Evolutionary conservation across 2,329 filamentous ascomycete genomes (phyloP).

Genomic region (Aspergillus arachidicola): DNA sequence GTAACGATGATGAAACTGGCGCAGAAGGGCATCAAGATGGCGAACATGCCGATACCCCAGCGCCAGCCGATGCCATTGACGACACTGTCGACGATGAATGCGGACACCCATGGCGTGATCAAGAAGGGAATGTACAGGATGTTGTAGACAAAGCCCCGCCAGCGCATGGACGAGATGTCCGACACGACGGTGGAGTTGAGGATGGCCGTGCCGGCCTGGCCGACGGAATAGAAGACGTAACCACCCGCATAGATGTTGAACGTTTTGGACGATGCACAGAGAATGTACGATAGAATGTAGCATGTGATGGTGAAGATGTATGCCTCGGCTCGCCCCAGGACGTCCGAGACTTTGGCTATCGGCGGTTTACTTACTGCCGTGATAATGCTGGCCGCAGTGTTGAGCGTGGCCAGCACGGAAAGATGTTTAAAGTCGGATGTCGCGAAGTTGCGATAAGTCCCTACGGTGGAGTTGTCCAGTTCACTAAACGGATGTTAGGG

Average conservation of each 20-base stretch:
- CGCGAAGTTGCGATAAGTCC: slow-evolving; percentile 46
- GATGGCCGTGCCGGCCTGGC: slow-evolving; percentile 43
- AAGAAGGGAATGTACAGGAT: slow-evolving; percentile 45
- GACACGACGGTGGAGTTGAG: slow-evolving; percentile 47
- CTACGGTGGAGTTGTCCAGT: slow-evolving; percentile 41
- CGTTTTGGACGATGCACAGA: slow-evolving; percentile 38
- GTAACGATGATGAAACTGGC: slow-evolving; percentile 41
- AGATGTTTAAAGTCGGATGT: slow-evolving; percentile 43
- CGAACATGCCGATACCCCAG: slow-evolving; percentile 50
- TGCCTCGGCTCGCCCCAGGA: slow-evolving; percentile 44
- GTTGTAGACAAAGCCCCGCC: slow-evolving; percentile 43
- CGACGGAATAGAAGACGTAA: slow-evolving; percentile 40
- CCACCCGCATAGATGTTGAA: slow-evolving; percentile 43
- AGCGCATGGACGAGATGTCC: slow-evolving; percentile 45
- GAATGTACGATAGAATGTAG: slow-evolving; percentile 43
- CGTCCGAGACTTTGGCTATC: slow-evolving; percentile 48
- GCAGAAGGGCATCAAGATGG: slow-evolving; percentile 45
- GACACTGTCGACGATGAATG: slow-evolving; percentile 45
- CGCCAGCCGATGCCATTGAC: slow-evolving; percentile 47
- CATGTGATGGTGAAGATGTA: slow-evolving; percentile 38
- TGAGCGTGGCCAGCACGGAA: slow-evolving; percentile 37
- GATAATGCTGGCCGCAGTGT: slow-evolving; percentile 42
- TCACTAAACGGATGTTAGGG: slow-evolving; percentile 26
- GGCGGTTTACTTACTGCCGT: slow-evolving; percentile 45
- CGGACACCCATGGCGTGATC: slow-evolving; percentile 45